These are phyloP conservation scores for Epichloe typhina DNA, from an alignment of 2,329 filamentous ascomycete genomes.

Conservation along the genomic window DNA sequence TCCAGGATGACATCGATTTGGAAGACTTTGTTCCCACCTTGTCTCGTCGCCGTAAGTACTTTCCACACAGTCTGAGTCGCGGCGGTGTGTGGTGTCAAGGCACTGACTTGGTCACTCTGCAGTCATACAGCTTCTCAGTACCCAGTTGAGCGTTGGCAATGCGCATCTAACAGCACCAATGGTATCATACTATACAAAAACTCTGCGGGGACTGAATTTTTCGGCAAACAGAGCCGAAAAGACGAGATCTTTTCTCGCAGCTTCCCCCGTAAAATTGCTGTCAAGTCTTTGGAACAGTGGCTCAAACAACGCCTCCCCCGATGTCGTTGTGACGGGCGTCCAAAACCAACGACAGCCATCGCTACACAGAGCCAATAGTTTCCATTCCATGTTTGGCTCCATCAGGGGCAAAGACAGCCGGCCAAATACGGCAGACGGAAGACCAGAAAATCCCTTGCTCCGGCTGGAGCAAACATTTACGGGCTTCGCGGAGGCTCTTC, in stretches of 20 bases:
- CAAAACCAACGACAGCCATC: slow-evolving; percentile 29
- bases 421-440: slow-evolving; percentile 31
- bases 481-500: slow-evolving; percentile 68
- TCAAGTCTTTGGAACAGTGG: slow-evolving; percentile 65
- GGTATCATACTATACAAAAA: slow-evolving; percentile 65
- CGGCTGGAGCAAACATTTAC: slow-evolving; percentile 76
- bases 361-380: slow-evolving; percentile 31
- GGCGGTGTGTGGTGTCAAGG: background rate
- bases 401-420: slow-evolving; percentile 31
- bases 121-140: slow-evolving; percentile 62
- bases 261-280: slow-evolving; percentile 84
- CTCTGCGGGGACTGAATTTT: slow-evolving; percentile 56
- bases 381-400: slow-evolving; percentile 42
- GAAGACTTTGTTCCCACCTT: slow-evolving; percentile 65
- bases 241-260: slow-evolving; percentile 55
- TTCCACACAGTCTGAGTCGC: no score
- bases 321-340: slow-evolving; percentile 14
- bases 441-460: slow-evolving; percentile 51
- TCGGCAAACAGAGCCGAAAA: slow-evolving; percentile 46
- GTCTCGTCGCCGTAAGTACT: slow-evolving; percentile 52
- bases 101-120: slow-evolving; percentile 12
- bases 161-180: slow-evolving; percentile 51
- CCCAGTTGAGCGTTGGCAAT: slow-evolving; percentile 57
- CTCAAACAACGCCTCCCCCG: slow-evolving; percentile 25
- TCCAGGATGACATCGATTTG: slow-evolving; percentile 58